These are phyloP conservation scores for Cystobasidium onofrii DNA, from an alignment of 768 basidiomycete species.

Conservation along the genomic window DNA sequence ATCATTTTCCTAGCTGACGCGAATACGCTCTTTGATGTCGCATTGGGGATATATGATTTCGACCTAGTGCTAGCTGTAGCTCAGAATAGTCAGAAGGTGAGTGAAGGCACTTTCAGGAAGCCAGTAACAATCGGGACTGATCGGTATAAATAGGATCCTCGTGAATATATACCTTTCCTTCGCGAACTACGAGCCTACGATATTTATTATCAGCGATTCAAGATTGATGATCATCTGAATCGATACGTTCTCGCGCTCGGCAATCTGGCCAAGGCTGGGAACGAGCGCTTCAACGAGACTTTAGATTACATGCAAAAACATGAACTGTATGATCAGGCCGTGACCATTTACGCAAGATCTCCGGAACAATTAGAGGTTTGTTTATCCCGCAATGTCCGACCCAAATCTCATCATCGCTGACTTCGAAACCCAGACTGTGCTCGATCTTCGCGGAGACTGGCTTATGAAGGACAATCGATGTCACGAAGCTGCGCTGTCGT, in stretches of 20 bases:
- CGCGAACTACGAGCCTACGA: constrained; percentile 75
- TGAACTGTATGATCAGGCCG: constrained; percentile 63
- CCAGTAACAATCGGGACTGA: not conserved
- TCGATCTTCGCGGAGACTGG: constrained; percentile 20
- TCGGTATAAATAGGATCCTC: constrained; percentile 64
- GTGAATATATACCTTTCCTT: constrained; percentile 95
- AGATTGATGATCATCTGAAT: constrained; percentile 84
- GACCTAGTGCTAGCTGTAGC: constrained; percentile 89
- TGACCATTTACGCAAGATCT: constrained; percentile 55
- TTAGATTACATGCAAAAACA: constrained; percentile 69
- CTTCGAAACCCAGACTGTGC: constrained; percentile 9
- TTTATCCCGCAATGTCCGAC: not conserved
- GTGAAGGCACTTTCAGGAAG: constrained; percentile 12
- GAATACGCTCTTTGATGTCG: constrained; percentile 80
- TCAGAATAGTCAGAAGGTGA: constrained; percentile 90
- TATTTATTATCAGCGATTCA: constrained; percentile 72
- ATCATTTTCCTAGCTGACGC: constrained; percentile 96
- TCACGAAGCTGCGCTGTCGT: constrained; percentile 19
- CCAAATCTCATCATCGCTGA: too few relatives aligned
- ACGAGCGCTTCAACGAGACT: constrained; percentile 68
- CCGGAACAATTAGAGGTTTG: not conserved
- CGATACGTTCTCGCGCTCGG: constrained; percentile 64
- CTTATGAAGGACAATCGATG: constrained; percentile 52
- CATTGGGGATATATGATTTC: constrained; percentile 98
- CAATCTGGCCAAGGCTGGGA: constrained; percentile 68